Base-by-base conservation (phyloP, 495 filamentous ascomycete species). In the Tuber melanosporum region DNA sequence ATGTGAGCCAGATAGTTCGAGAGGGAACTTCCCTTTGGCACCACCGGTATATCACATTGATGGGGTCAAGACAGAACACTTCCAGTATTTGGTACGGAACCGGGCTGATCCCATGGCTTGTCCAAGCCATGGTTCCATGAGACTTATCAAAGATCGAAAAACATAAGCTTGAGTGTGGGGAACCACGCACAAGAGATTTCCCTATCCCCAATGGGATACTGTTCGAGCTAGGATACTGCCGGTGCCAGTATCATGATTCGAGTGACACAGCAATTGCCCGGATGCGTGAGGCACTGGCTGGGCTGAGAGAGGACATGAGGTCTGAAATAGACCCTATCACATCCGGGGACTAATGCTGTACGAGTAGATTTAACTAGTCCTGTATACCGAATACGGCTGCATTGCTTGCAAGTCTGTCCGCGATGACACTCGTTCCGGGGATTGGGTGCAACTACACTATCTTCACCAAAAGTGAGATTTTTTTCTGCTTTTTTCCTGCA, bases 281-380 rank as follows among this genome's bases (percentile, higher is more conserved):
- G 26, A 32, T 36, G 57, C 57, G 15, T 4, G 14, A 36, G 32
- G 57, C 1, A 66, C 57, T 66, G 57, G 26, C 3, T 66, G 26
- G 57, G 57, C 57, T 66, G 32, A 36, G 57, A 32, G 57, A 36
- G 17, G 14, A 19, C 57, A 14, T 36, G 57, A 14, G 12, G 26
- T 66, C 14, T 66, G 57, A 66, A 66, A 66, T 66, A 66, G 57
- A 66, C 57, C 57, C 57, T 66, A 66, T 32, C 32, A 66, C 57
- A 66, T 66, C 26, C 57, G 26, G 14, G 57, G 57, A 32, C 26
- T 7, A 36, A 36, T 66, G 12, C 26, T 36, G 32, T n/a, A n/a
- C n/a, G n/a, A n/a, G n/a, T 17, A 36, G 57, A 36, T 36, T 17
- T 15, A 66, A 36, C 57, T 17, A 15, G 57, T 32, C 57, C 26